Conservation (phyloP, 768 basidiomycete species). For the Chiua virens region DNA sequence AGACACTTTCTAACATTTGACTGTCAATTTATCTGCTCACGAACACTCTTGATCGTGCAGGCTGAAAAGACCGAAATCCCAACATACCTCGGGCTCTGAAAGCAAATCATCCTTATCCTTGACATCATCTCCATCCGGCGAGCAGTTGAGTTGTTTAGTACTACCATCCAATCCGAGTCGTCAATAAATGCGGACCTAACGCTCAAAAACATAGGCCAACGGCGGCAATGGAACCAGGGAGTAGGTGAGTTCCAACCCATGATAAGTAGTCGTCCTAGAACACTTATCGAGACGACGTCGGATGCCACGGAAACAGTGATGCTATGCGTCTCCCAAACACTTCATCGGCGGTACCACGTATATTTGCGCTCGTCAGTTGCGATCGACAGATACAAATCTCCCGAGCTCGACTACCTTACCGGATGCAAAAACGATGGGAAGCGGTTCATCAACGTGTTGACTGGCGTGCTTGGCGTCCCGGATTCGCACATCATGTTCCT, state of each 20-base stretch:
- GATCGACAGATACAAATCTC: slow-evolving; percentile 11
- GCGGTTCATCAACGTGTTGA: slow-evolving; percentile 14
- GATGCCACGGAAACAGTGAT: background rate
- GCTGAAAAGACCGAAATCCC: background rate
- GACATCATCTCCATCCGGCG: background rate
- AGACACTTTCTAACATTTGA: background rate
- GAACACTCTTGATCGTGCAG: background rate
- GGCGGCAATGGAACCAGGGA: background rate
- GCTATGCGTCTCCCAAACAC: background rate
- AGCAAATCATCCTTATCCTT: background rate
- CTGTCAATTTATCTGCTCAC: background rate
- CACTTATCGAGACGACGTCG: no score
- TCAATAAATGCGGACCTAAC: background rate
- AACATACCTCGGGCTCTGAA: background rate
- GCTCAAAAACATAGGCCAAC: slow-evolving; percentile 10
- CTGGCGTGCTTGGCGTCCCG: slow-evolving; percentile 11
- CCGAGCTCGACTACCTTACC: background rate
- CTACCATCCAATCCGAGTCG: background rate
- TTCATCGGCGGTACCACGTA: slow-evolving; percentile 2
- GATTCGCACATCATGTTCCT: slow-evolving; percentile 12
- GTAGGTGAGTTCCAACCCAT: slow-evolving; percentile 1
- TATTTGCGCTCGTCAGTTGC: slow-evolving; percentile 21
- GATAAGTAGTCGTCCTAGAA: background rate
- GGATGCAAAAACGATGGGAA: slow-evolving; percentile 22
- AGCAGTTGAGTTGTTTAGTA: slow-evolving; percentile 13